Percentiles rank a stretch among this genome's conserved stretches.
Evolutionary conservation across 176 grass and related monocot species (phyloP).

Genomic region (Luzula sylvatica): DNA sequence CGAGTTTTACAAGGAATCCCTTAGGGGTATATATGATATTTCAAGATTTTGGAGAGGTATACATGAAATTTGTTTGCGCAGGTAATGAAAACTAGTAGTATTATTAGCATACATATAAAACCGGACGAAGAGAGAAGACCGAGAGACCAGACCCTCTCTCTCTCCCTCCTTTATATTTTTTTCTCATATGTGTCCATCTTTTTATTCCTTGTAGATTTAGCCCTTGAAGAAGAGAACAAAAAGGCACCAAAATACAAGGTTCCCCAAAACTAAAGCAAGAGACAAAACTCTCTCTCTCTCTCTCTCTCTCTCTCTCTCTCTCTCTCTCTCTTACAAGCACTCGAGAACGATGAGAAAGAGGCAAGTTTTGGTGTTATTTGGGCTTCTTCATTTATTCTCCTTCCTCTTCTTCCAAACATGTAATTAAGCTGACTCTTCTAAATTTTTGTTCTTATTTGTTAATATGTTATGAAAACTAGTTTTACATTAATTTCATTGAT

Average conservation of each 20-base stretch:
- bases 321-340: constrained; percentile 5
- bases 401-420: constrained; percentile 14
- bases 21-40: too few relatives aligned
- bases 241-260: not conserved
- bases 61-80: too few relatives aligned
- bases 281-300: not conserved
- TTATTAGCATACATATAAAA: too few relatives aligned
- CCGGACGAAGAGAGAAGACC: constrained; percentile 6
- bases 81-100: too few relatives aligned
- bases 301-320: constrained; percentile 6
- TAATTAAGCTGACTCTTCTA: constrained; percentile 4
- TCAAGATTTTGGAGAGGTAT: too few relatives aligned
- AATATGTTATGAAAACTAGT: not conserved
- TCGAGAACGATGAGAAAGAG: constrained; percentile 2
- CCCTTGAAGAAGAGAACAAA: not conserved
- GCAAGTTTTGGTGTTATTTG: constrained; percentile 12
- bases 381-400: constrained; percentile 4
- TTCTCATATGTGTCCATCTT: too few relatives aligned
- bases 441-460: not conserved
- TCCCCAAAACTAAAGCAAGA: not conserved
- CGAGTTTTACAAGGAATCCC: too few relatives aligned
- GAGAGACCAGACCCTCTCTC: not conserved
- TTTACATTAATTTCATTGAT: not conserved
- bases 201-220: too few relatives aligned
- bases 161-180: not conserved